A percentile compares a stretch with the other conserved stretches of the same genome.
phyloP scores from a whole-genome alignment of 2,329 filamentous ascomycete genomes.

The Aspergillus eucalypticola region DNA sequence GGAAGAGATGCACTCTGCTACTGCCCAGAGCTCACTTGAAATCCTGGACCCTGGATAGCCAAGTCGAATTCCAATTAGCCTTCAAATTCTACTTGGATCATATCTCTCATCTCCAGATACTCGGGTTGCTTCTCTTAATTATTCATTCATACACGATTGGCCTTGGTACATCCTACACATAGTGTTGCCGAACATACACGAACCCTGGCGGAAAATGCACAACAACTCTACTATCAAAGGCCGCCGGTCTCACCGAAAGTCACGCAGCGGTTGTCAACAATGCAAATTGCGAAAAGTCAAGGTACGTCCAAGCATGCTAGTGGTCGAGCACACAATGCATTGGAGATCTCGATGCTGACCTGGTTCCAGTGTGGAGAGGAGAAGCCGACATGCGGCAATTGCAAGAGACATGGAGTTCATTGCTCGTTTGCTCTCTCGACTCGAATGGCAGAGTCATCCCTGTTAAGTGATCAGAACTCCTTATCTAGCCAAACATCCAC shows the following conservation, averaged over 20 bases:
- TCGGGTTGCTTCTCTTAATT: too few relatives aligned
- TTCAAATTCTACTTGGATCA: too few relatives aligned
- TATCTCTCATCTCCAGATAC: too few relatives aligned
- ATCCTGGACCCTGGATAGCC: too few relatives aligned
- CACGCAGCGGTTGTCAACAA: constrained; percentile 27
- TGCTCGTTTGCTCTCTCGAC: constrained; percentile 20
- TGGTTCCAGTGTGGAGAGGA: constrained; percentile 28
- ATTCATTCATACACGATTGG: too few relatives aligned
- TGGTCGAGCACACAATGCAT: too few relatives aligned
- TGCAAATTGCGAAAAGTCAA: constrained; percentile 34
- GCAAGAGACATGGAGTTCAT: constrained; percentile 22
- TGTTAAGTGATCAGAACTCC: neutral
- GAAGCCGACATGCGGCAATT: constrained; percentile 29
- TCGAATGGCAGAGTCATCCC: neutral
- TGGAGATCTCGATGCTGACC: neutral
- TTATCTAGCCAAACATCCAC: neutral
- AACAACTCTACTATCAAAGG: neutral
- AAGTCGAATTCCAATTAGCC: too few relatives aligned
- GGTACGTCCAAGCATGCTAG: constrained; percentile 3
- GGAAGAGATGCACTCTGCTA: too few relatives aligned
- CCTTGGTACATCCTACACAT: too few relatives aligned
- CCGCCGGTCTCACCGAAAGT: constrained; percentile 30
- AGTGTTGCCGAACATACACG: too few relatives aligned
- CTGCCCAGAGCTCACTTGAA: too few relatives aligned
- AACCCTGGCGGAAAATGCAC: neutral